Conservation (phyloP, 2,329 filamentous ascomycete genomes). For the Penicillium nordicum region DNA sequence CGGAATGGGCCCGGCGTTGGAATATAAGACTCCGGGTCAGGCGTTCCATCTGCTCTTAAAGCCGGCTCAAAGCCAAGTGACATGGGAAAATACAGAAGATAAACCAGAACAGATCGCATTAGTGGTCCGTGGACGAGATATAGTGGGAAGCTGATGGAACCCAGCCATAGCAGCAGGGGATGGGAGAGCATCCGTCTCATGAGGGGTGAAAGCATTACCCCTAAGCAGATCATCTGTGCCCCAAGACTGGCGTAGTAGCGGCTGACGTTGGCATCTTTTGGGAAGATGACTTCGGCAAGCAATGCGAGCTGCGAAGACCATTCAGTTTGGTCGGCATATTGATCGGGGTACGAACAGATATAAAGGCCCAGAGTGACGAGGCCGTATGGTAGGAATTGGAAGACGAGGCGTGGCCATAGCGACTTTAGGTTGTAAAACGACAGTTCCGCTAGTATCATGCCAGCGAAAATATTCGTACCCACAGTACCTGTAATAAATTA, state of each 20-base stretch:
- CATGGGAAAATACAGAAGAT: constrained; percentile 55
- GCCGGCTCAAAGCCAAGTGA: constrained; percentile 17
- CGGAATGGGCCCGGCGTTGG: constrained; percentile 38
- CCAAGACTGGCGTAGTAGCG: constrained; percentile 52
- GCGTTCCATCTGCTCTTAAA: constrained; percentile 22
- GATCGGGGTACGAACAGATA: constrained; percentile 59
- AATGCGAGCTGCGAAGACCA: constrained; percentile 47
- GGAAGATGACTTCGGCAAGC: constrained; percentile 21
- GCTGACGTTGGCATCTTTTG: constrained; percentile 46
- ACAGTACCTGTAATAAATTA: constrained; percentile 40
- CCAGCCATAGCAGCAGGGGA: constrained; percentile 58
- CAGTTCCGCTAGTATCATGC: constrained; percentile 60
- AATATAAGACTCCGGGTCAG: constrained; percentile 29
- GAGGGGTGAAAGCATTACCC: constrained; percentile 52
- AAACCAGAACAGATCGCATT: constrained; percentile 57
- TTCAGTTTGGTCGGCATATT: constrained; percentile 50
- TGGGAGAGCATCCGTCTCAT: constrained; percentile 54
- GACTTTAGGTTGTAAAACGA: constrained; percentile 48
- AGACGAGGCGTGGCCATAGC: constrained; percentile 39
- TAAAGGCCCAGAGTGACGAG: constrained; percentile 54
- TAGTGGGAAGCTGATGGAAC: constrained; percentile 62
- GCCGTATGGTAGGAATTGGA: constrained; percentile 47
- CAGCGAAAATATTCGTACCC: constrained; percentile 60
- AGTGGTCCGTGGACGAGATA: constrained; percentile 63
- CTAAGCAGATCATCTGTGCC: constrained; percentile 49